Conservation (phyloP, 2,329 filamentous ascomycete species). For the Trichoderma aggressivum region DNA sequence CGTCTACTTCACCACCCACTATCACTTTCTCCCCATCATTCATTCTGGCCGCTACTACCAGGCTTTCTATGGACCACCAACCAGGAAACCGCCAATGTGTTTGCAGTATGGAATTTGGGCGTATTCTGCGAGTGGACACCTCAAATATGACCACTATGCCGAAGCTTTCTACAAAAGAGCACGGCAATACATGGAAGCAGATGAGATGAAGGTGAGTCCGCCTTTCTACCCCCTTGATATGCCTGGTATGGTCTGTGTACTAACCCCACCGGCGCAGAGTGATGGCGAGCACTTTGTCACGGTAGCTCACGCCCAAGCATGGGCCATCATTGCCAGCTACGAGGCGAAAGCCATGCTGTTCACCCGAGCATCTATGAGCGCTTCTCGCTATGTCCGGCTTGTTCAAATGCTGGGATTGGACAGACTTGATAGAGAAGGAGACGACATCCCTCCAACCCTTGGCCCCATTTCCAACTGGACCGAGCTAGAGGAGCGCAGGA, state of each 20-base stretch:
- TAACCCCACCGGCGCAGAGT: conserved; percentile 41
- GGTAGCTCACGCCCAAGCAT: conserved; percentile 75
- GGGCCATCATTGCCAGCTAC: conserved; percentile 69
- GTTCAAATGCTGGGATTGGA: conserved; percentile 83
- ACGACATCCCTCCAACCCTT: conserved; percentile 71
- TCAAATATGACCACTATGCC: conserved; percentile 69
- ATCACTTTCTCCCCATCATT: conserved; percentile 71
- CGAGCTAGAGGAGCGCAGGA: conserved; percentile 70
- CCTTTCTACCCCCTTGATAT: background rate
- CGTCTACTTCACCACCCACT: conserved; percentile 72
- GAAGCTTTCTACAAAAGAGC: conserved; percentile 79
- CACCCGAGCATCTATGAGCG: conserved; percentile 79
- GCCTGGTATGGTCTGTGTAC: background rate
- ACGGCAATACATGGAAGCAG: conserved; percentile 76
- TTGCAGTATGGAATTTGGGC: conserved; percentile 87
- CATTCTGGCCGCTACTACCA: conserved; percentile 73
- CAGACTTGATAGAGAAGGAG: conserved; percentile 62
- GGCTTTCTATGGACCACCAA: conserved; percentile 66
- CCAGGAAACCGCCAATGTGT: conserved; percentile 76
- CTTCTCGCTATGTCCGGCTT: conserved; percentile 66
- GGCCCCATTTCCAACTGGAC: conserved; percentile 74
- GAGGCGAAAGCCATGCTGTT: conserved; percentile 86
- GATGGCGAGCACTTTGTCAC: conserved; percentile 77
- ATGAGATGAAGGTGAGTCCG: conserved; percentile 68
- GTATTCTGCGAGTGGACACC: conserved; percentile 66